phyloP scores from a whole-genome alignment of 2,329 filamentous ascomycete species.

The Trichoderma harzianum region DNA sequence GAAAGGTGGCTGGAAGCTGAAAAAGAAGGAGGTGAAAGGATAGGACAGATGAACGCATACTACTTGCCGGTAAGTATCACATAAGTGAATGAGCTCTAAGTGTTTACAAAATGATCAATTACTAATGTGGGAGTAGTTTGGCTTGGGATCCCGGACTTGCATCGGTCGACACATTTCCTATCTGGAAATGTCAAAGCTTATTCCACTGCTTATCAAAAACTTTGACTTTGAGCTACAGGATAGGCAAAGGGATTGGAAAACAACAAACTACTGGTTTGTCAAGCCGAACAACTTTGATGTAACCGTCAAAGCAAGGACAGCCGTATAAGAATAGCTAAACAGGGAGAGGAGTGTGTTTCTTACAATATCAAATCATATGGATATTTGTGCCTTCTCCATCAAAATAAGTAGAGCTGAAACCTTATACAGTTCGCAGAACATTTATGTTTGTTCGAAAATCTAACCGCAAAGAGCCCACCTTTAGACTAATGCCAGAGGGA shows the following conservation, averaged over 20 bases:
- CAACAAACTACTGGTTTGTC: slow-evolving; percentile 42
- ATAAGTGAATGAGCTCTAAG: neutral
- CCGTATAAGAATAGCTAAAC: neutral
- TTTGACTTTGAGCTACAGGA: slow-evolving; percentile 33
- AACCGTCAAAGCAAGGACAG: slow-evolving; percentile 12
- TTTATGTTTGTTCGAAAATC: neutral
- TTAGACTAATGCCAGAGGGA: neutral
- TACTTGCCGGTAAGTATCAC: slow-evolving; percentile 27
- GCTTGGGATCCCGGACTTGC: slow-evolving; percentile 40
- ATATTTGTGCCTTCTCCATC: neutral
- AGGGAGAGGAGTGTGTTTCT: no score
- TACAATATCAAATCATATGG: no score
- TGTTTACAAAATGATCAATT: neutral
- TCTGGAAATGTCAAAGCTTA: slow-evolving; percentile 42
- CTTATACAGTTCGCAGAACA: neutral
- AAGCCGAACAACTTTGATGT: slow-evolving; percentile 41
- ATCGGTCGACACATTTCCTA: slow-evolving; percentile 42
- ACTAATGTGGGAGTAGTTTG: slow-evolving; percentile 30
- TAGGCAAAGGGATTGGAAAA: slow-evolving; percentile 28
- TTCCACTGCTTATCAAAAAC: slow-evolving; percentile 36
- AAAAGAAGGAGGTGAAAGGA: slow-evolving; percentile 23
- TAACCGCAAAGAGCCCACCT: neutral
- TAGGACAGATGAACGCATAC: slow-evolving; percentile 30
- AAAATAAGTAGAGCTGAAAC: neutral
- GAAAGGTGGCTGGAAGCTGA: slow-evolving; percentile 38